Conservation (phyloP, 208 protist genomes). For the Acanthamoeba castellanii region DNA sequence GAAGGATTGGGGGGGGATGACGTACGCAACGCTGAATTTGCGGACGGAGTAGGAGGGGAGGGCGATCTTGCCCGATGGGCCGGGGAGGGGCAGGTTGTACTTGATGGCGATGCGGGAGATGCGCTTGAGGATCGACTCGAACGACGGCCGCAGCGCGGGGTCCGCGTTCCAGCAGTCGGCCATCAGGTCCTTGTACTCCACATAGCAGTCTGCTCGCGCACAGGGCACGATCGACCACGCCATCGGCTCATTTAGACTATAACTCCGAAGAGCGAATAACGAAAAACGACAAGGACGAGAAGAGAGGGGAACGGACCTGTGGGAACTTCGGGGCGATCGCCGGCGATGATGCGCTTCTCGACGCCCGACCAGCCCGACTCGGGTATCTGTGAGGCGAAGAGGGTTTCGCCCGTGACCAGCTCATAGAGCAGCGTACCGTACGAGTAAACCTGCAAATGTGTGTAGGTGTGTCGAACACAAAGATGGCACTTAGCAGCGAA, state of each 20-base stretch:
- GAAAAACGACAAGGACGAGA: neutral
- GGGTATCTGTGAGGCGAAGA: constrained; percentile 6
- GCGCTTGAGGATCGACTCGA: constrained; percentile 52
- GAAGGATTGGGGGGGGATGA: neutral
- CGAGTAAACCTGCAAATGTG: neutral
- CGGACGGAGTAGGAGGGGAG: constrained; percentile 59
- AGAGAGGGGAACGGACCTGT: neutral
- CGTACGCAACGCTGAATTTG: constrained; percentile 9
- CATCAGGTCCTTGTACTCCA: constrained; percentile 49
- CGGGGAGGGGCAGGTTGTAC: constrained; percentile 30
- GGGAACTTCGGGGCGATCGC: neutral
- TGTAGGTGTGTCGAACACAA: too few relatives aligned
- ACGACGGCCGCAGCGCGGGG: neutral
- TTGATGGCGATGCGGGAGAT: constrained; percentile 51
- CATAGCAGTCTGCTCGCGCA: neutral
- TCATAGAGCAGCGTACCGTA: constrained; percentile 20
- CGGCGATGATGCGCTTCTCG: constrained; percentile 18
- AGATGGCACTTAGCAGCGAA: too few relatives aligned
- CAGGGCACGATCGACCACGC: neutral
- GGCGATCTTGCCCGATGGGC: neutral
- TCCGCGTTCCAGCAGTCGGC: constrained; percentile 32
- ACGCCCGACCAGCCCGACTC: constrained; percentile 28
- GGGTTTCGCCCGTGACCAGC: constrained; percentile 32
- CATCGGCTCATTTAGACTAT: neutral
- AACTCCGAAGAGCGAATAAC: neutral